Percentiles rank a stretch among this genome's conserved stretches.
Evolutionary conservation across 1,139 yeast genomes (phyloP).

Genomic region (Sugiyamaella paludigena): DNA sequence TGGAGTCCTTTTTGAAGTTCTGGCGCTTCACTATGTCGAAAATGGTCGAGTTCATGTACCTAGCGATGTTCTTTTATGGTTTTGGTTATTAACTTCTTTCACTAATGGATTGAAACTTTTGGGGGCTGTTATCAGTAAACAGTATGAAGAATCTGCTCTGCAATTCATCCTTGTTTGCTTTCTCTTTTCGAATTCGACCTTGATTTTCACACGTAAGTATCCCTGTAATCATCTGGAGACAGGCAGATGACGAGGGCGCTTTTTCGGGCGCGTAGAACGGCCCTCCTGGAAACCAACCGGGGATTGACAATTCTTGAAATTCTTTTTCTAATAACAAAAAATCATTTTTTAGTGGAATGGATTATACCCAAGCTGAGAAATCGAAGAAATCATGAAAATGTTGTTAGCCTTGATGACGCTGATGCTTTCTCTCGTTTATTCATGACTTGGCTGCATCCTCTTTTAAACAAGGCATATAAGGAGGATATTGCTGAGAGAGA

Average conservation of each 20-base stretch:
- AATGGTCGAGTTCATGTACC: conserved; percentile 62
- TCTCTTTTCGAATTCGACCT: conserved; percentile 14
- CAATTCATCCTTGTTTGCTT: conserved; percentile 7
- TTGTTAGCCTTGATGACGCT: conserved; percentile 54
- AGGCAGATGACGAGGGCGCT: too few relatives aligned
- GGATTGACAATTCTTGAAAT: not conserved
- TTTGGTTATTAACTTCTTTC: conserved; percentile 61
- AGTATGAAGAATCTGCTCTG: conserved; percentile 12
- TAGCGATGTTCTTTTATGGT: conserved; percentile 62
- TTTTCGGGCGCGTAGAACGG: too few relatives aligned
- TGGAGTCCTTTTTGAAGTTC: conserved; percentile 41
- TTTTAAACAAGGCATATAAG: conserved; percentile 73
- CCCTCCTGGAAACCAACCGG: too few relatives aligned
- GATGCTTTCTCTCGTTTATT: conserved; percentile 75
- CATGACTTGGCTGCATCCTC: conserved; percentile 81
- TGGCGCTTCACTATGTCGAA: conserved; percentile 64
- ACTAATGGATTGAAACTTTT: conserved; percentile 46
- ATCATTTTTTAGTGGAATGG: conserved; percentile 19
- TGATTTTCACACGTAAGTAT: conserved; percentile 11
- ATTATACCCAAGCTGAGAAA: conserved; percentile 19
- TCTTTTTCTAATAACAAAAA: too few relatives aligned
- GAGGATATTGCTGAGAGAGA: conserved; percentile 71
- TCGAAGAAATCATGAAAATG: conserved; percentile 6
- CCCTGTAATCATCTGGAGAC: not conserved
- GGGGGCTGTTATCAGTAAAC: conserved; percentile 23